Conservation (phyloP, 768 basidiomycete species). For the Mycena metata region DNA sequence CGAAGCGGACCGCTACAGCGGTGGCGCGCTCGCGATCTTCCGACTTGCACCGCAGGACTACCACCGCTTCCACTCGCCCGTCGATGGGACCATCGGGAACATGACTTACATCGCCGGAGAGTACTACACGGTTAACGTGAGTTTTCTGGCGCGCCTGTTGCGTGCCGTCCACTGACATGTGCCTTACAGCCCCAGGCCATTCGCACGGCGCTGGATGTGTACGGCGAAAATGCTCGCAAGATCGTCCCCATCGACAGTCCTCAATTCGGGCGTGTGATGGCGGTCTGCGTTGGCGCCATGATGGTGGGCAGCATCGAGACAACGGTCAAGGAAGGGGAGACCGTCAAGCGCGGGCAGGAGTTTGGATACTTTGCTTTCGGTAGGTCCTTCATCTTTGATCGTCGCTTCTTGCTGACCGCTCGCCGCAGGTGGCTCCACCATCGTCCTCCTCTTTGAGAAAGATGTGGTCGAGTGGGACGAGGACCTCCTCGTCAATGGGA, state of each 20-base stretch:
- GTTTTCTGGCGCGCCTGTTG: constrained; percentile 40
- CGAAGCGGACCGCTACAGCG: constrained; percentile 77
- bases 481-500: constrained; percentile 87
- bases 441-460: constrained; percentile 91
- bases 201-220: constrained; percentile 89
- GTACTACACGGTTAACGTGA: constrained; percentile 95
- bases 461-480: constrained; percentile 92
- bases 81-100: constrained; percentile 85
- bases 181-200: constrained; percentile 87
- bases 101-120: constrained; percentile 91
- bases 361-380: constrained; percentile 97
- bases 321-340: constrained; percentile 87
- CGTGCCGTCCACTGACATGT: constrained; percentile 11
- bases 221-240: constrained; percentile 94
- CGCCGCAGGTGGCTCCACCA: constrained; percentile 85
- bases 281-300: constrained; percentile 94
- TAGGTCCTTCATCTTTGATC: constrained; percentile 49
- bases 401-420: neutral
- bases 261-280: constrained; percentile 92
- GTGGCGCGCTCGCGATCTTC: constrained; percentile 91
- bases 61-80: constrained; percentile 92
- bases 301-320: constrained; percentile 94
- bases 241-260: constrained; percentile 93
- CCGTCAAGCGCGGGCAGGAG: constrained; percentile 87
- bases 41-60: constrained; percentile 95